Base-by-base conservation (phyloP, 2,329 filamentous ascomycete species). In the Lachnellula subtilissima region DNA sequence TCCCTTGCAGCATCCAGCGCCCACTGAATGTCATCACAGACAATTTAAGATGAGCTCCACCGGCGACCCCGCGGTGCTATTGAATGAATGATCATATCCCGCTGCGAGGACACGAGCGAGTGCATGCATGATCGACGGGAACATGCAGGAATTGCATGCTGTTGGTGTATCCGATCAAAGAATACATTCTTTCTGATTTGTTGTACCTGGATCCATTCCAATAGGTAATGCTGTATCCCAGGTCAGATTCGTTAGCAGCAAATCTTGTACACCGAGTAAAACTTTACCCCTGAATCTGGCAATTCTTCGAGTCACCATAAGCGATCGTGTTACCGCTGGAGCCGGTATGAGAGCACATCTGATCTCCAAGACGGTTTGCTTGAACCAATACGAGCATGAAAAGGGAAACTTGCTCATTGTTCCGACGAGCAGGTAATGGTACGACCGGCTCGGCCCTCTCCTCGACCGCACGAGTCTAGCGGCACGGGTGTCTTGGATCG, bases 401-500 rank as follows among this genome's bases (percentile, higher is more conserved):
- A 40, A n/a, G 15, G n/a, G 45, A 48, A 48, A 25, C 45, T 11
- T 48, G 23, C 37, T 17, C 45, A 12, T 17, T 14, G n/a, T 51
- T 51, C 49, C 49, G 49, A 42, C 49, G 11, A 28, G 15, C 28
- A 43, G 49, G 49, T 51, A 51, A 49, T 28, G 35, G 15, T 35
- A 19, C 47, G 28, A 15, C 37, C 49, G 49, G 49, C 49, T 51
- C 49, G 49, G 49, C 49, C 49, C 49, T 51, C 37, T 23, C 49
- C 35, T 28, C 37, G 22, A 17, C 37, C 25, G 45, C 45, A 28
- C 45, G 8, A 48, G 23, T n/a, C 23, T 23, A 5, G 25, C 19
- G 25, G 14, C 11, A 48, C 12, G 23, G 45, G 17, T 39, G 35
- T 19, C 23, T 12, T 48, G 9, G 46, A 50, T 50, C 25, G 48